Base-by-base conservation (phyloP, 2,329 filamentous ascomycete species). In the Paramyrothecium sp. region DNA sequence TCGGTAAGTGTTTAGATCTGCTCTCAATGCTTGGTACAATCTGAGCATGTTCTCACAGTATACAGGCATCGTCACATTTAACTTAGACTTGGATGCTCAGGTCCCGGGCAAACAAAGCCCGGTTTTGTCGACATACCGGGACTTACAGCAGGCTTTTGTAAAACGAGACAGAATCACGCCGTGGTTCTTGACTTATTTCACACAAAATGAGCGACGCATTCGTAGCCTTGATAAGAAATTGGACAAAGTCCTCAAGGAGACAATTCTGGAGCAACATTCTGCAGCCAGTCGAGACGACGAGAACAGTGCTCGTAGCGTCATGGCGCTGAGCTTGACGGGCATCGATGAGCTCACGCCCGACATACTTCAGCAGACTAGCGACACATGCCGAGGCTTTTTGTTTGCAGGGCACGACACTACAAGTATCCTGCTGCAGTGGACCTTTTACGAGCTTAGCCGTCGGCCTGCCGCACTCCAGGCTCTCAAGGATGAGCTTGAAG, bases 361-460 rank as follows among this genome's bases (percentile, higher is more conserved):
- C 4, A 54, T 72, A 12, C 38, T 76, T 13, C 44, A 65, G 17
- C 60, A 66, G 46, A 73, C 71, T 3, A 67, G 66, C 44, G 71
- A 75, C 55, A 72, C 75, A 58, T 60, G 77, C 33, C 73, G 72
- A 53, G 69, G 71, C 0, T 77, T 78, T 59, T 62, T 76, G 13
- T 73, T 78, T 41, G 75, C 73, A 2, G 74, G 75, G 2, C 75
- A 77, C 48, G 75, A 78, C 58, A 76, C 76, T 3, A 75, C 75
- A 2, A 71, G 69, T 38, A 72, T 70, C 57, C 62, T 71, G 2
- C 61, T 77, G 2, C 65, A 71, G 11, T 77, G 73, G 71, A 61
- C 65, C 1, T 67, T 73, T 21, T 75, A 77, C 59, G 67, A 75
- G 56, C 67, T 78, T 0, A 68, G 69, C 3, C 66, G 67, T 3